These are phyloP conservation scores for Prunus mume DNA, from an alignment of 306 rosid genomes.

Conservation along the genomic window DNA sequence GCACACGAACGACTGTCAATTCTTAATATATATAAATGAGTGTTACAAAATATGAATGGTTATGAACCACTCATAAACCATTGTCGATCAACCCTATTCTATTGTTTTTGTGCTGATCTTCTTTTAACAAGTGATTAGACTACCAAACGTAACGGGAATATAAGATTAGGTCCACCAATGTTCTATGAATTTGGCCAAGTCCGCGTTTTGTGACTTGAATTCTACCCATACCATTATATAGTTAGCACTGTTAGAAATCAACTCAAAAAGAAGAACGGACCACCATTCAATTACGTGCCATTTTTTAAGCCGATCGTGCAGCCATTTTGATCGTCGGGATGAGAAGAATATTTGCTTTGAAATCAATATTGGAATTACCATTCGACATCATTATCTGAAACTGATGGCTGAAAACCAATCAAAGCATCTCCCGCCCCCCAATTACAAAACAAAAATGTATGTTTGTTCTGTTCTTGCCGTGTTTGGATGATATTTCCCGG, in stretches of 20 bases:
- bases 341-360: neutral
- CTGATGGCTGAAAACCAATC: neutral
- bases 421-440: neutral
- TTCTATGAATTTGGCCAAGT: neutral
- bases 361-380: neutral
- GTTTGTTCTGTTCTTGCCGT: neutral
- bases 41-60: no score
- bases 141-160: neutral
- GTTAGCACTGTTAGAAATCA: neutral
- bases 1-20: no score
- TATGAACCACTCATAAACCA: no score
- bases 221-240: neutral
- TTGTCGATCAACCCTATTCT: neutral
- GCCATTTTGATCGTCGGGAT: neutral
- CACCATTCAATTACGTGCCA: neutral
- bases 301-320: neutral
- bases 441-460: neutral
- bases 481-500: neutral
- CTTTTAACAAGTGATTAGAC: neutral
- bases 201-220: slow-evolving; percentile 4
- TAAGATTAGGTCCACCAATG: neutral
- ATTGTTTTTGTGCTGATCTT: neutral
- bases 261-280: slow-evolving; percentile 2
- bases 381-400: neutral
- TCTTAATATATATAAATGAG: no score